Evolutionary conservation across 1,139 yeast species (phyloP), one percentile per base, ranked within the genome.

Genomic region (Geotrichum aggregatum): DNA sequence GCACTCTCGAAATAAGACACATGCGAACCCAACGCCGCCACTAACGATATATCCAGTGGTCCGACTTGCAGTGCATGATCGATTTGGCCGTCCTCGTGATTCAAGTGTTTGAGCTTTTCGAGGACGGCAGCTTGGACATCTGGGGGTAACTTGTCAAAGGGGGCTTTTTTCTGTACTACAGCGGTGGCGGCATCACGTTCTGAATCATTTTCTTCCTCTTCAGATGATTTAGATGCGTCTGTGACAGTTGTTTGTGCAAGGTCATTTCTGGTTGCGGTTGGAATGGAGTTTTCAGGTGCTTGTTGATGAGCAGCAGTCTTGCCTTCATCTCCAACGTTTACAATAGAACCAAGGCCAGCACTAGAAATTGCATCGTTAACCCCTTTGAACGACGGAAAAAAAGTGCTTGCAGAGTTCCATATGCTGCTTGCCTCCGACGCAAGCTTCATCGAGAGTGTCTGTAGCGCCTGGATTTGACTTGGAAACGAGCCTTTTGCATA

Each of bases 1-100:
- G 81, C 78, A 61, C 88, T 95, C 63, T 88, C 96, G 66, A 91
- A 85, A 66, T 92, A 92, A 45, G 89, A 81, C 10, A 87, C 81
- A 69, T 92, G 98, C 0, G 96, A 88, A 54, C 86, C 87, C 4
- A 91, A 73, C 0, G 96, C 95, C 7, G 89, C 79, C 18, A 91
- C 75, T 47, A 88, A 68, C 26, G 92, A 84, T 24, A 89, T 77
- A 61, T 89, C 96, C 61, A 89, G 78, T 22, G 85, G 77, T 1
- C 94, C 89, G 67, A 84, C 86, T 3, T 89, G 89, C 34, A 91
- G 69, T 10, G 83, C 76, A 65, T 86, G 89, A 66, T 92, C 98
- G 1, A 92, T 75, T 54, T 97, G 75, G 0, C 95, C 96, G 16
- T 79, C 76, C 8, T n/a, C n/a, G 40, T 77, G 75, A 61, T 89